Conservation (phyloP, 345 rosid species). For the Isatis tinctoria region DNA sequence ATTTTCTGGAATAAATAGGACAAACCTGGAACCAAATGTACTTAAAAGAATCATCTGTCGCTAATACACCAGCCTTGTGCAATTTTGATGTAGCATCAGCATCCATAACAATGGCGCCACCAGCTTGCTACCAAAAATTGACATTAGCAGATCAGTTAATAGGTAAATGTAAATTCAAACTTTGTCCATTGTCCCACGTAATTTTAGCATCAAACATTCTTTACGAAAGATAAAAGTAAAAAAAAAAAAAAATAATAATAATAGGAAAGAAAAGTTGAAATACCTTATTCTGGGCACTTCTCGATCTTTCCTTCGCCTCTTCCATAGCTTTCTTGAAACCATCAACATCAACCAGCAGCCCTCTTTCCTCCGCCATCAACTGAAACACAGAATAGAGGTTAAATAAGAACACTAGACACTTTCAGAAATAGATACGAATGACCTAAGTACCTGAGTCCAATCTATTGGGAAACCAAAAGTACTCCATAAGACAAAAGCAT, state of each 20-base stretch:
- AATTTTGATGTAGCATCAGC: conserved; percentile 87
- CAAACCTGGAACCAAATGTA: conserved; percentile 55
- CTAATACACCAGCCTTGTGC: conserved; percentile 62
- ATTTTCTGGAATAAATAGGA: background rate
- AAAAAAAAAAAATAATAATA: too few relatives aligned
- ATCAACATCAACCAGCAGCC: conserved; percentile 71
- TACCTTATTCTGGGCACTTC: conserved; percentile 89
- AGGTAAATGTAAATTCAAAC: background rate
- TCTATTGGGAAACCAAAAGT: conserved; percentile 96
- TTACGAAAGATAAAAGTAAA: background rate
- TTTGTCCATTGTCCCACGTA: background rate
- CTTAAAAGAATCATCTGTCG: conserved; percentile 77
- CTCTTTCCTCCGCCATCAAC: conserved; percentile 97
- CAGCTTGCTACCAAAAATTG: conserved; percentile 61
- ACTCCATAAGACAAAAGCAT: conserved; percentile 94
- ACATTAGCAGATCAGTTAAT: conserved; percentile 1
- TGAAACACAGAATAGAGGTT: conserved; percentile 25
- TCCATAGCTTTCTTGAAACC: conserved; percentile 84
- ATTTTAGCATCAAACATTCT: background rate
- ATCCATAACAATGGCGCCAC: conserved; percentile 84
- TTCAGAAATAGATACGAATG: background rate
- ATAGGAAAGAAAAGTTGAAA: background rate
- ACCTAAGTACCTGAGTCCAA: conserved; percentile 75
- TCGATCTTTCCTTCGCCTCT: conserved; percentile 91
- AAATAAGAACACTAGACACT: conserved; percentile 10